A percentile compares a stretch with the other conserved stretches of the same genome.
Conservation (phyloP, 2,329 filamentous ascomycete species). For the Trichocomaceae sp. region DNA sequence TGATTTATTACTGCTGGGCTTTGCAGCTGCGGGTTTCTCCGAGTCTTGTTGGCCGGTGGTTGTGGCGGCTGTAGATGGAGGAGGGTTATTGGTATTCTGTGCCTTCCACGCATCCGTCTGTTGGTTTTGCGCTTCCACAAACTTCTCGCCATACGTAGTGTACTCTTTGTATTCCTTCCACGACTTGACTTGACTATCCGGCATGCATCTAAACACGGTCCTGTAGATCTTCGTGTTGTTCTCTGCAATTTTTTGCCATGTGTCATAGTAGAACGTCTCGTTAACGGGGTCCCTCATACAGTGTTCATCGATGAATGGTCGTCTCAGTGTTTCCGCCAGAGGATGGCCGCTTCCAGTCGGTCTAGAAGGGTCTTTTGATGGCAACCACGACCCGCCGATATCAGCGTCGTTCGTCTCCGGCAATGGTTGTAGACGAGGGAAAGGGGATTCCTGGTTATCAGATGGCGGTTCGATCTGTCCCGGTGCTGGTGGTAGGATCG, state of each 20-base stretch:
- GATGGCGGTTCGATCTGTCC: constrained; percentile 13
- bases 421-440: constrained; percentile 57
- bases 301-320: constrained; percentile 71
- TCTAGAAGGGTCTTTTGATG: constrained; percentile 40
- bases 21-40: constrained; percentile 1
- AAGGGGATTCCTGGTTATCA: constrained; percentile 15
- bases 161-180: constrained; percentile 93
- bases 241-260: constrained; percentile 78
- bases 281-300: constrained; percentile 91
- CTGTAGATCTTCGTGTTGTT: constrained; percentile 96
- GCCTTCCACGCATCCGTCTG: constrained; percentile 7
- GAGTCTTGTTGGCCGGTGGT: background rate
- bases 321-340: constrained; percentile 59
- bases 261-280: constrained; percentile 73
- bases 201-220: constrained; percentile 92
- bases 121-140: constrained; percentile 60
- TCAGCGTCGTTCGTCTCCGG: constrained; percentile 71
- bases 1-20: background rate
- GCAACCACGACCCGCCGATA: constrained; percentile 65
- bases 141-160: constrained; percentile 66
- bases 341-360: constrained; percentile 45
- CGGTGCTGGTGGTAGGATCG: constrained; percentile 14
- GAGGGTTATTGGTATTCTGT: background rate
- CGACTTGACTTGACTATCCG: constrained; percentile 84
- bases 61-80: background rate